Conservation (phyloP, 495 filamentous ascomycete species). For the Aspergillus cristatus region DNA sequence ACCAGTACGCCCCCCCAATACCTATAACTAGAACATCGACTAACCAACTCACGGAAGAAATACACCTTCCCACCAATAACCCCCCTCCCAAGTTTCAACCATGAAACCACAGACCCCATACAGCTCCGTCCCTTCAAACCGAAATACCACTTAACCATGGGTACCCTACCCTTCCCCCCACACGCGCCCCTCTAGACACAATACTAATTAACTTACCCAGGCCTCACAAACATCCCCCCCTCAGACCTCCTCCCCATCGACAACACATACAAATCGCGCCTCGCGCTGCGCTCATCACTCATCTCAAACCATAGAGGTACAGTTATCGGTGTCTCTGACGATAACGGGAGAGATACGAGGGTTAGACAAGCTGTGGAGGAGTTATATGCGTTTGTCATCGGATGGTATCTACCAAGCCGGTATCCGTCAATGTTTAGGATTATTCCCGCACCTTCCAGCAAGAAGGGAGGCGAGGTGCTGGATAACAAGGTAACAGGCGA, state of each 20-base stretch:
- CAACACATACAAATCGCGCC: slow-evolving; percentile 46
- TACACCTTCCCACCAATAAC: slow-evolving; percentile 30
- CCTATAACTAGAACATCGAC: background rate
- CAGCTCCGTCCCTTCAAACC: slow-evolving; percentile 62
- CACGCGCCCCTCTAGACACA: background rate
- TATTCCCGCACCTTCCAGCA: background rate
- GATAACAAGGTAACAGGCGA: slow-evolving; percentile 3
- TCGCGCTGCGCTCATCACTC: slow-evolving; percentile 40
- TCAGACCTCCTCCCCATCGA: slow-evolving; percentile 58
- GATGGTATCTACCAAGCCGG: slow-evolving; percentile 52
- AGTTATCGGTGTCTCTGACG: slow-evolving; percentile 28
- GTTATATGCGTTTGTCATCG: slow-evolving; percentile 53
- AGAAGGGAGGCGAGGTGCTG: background rate
- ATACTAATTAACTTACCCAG: slow-evolving; percentile 16
- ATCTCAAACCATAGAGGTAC: slow-evolving; percentile 36
- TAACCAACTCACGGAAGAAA: background rate
- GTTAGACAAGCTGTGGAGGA: slow-evolving; percentile 45
- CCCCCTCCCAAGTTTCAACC: slow-evolving; percentile 51
- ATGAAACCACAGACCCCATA: slow-evolving; percentile 46
- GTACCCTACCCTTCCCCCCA: slow-evolving; percentile 26
- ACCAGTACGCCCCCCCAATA: no score
- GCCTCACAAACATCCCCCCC: slow-evolving; percentile 36
- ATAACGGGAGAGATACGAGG: slow-evolving; percentile 19
- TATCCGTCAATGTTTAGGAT: slow-evolving; percentile 54
- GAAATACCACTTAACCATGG: slow-evolving; percentile 66